Conservation (phyloP, 2,329 filamentous ascomycete species). For the Exophiala oligosperma region DNA sequence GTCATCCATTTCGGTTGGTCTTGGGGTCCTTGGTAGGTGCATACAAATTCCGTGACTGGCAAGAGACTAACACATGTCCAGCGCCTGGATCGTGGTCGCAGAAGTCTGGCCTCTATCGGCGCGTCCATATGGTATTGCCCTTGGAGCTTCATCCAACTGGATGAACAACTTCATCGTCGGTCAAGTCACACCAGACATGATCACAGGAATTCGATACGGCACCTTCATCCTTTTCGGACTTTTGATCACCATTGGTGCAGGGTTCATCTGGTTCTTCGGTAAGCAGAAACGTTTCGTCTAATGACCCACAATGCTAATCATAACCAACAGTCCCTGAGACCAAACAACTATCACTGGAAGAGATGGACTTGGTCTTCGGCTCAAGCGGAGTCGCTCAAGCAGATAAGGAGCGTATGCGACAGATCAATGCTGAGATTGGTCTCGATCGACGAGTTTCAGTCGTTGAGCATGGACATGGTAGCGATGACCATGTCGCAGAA, state of each 20-base stretch:
- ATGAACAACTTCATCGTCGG: conserved; percentile 27
- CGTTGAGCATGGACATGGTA: conserved; percentile 10
- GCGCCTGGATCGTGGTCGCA: conserved; percentile 71
- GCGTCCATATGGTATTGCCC: conserved; percentile 68
- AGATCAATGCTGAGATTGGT: conserved; percentile 70
- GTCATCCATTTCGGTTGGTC: conserved; percentile 73
- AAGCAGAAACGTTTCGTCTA: not conserved
- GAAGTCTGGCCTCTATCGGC: conserved; percentile 74
- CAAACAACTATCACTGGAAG: conserved; percentile 35
- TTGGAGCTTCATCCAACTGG: conserved; percentile 66
- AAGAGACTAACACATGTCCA: not conserved
- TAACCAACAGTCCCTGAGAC: conserved; percentile 34
- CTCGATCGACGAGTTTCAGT: conserved; percentile 40
- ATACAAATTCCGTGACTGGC: not conserved
- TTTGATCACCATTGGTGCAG: conserved; percentile 48
- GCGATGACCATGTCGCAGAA: conserved; percentile 18
- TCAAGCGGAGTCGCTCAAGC: conserved; percentile 65
- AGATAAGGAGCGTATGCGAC: conserved; percentile 69
- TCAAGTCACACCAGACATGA: conserved; percentile 57
- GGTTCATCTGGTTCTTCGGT: conserved; percentile 31
- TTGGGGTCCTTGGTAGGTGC: conserved; percentile 49
- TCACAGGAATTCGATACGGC: conserved; percentile 64
- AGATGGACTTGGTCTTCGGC: conserved; percentile 39
- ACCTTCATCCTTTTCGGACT: conserved; percentile 72
- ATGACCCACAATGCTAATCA: not conserved